Base-by-base conservation (phyloP, 108 stramenopile species). In the Mediolabrus comicus region DNA sequence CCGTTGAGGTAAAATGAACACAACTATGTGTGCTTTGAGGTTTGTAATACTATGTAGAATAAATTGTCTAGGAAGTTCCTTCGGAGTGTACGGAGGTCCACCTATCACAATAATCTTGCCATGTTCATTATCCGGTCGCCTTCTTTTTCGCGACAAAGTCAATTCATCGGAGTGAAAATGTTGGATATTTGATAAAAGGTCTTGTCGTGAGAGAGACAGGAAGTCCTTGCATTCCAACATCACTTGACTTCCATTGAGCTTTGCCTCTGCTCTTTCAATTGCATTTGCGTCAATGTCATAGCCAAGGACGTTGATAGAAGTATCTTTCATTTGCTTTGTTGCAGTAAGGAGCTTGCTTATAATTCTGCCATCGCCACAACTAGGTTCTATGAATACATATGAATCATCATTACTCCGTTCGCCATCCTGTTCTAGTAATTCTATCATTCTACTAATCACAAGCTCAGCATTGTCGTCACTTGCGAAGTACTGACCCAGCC, bases 401-500 rank as follows among this genome's bases (percentile, higher is more conserved):
- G 41, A 41, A n/a, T n/a, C n/a, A n/a, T n/a, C n/a, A n/a, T n/a
- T n/a, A n/a, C n/a, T n/a, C n/a, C n/a, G n/a, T n/a, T n/a, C 41
- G 17, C 0, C n/a, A 41, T 41, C 22, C 3, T 17, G 30, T 55
- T 55, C 54, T 55, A 68, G 19, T 30, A 75, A 27, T 8, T 41
- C 24, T 12, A 62, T 3, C 54, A 61, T 46, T 10, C 39, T 68
- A 27, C 60, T 22, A 31, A 72, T 31, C 24, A 72, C 62, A 39
- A 49, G 34, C 34, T 67, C 14, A 11, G 61, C 74, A 32, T 61
- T 75, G 22, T 75, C 58, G 3, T 67, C 46, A 62, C 74, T 75
- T 8, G 74, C 74, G 55, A 69, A 75, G 32, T 75, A 75, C 39
- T 75, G 74, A 14, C 74, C 74, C 53, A 75, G 74, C 34, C 53